phyloP scores from a whole-genome alignment of 495 filamentous ascomycete species.

The Xylaria telfairii region DNA sequence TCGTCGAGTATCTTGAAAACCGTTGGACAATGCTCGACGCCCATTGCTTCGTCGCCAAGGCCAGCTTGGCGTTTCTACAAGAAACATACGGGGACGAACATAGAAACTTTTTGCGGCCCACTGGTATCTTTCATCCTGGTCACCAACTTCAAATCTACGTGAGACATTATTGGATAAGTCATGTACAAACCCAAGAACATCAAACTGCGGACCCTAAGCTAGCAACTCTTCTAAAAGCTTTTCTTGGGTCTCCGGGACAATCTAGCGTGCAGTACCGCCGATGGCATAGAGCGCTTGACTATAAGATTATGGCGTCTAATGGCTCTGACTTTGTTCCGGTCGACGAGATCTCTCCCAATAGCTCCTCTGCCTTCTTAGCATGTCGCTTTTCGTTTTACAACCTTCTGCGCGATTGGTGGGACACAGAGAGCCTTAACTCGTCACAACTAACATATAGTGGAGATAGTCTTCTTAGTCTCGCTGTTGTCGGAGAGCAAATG shows the following conservation, averaged over 20 bases:
- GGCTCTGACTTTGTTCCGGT: neutral
- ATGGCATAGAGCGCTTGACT: conserved; percentile 29
- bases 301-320: neutral
- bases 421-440: conserved; percentile 23
- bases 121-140: neutral
- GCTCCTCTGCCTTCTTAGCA: conserved; percentile 30
- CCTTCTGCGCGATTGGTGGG: conserved; percentile 42
- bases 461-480: neutral
- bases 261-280: conserved; percentile 40
- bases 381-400: conserved; percentile 37
- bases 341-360: conserved; percentile 7
- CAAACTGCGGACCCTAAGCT: conserved; percentile 23
- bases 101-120: neutral
- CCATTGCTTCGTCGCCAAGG: conserved; percentile 24
- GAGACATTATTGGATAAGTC: conserved; percentile 36
- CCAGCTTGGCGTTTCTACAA: conserved; percentile 23
- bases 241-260: conserved; percentile 39
- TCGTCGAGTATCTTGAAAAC: conserved; percentile 32
- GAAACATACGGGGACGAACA: conserved; percentile 6
- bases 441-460: neutral
- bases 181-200: conserved; percentile 31
- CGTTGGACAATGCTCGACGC: conserved; percentile 22
- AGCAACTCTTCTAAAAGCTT: conserved; percentile 32
- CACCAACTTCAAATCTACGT: conserved; percentile 33
- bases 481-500: neutral